Conservation (phyloP, 2,329 filamentous ascomycete genomes). For the Cladosporium sp. region DNA sequence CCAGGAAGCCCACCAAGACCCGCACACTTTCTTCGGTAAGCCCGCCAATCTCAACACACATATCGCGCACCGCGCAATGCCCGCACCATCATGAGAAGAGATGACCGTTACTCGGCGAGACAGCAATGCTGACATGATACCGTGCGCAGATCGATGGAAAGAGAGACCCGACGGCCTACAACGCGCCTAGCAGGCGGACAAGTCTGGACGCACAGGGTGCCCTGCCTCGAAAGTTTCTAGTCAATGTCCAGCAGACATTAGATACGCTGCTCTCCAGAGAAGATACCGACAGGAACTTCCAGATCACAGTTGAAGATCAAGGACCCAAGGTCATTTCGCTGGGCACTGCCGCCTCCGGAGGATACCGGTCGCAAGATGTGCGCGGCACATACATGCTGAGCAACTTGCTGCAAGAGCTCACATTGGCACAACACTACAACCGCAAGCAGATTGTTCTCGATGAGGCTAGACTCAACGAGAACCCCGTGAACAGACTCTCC, state of each 20-base stretch:
- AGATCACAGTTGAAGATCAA: conserved; percentile 94
- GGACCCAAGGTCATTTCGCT: conserved; percentile 88
- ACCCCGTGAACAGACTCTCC: conserved; percentile 81
- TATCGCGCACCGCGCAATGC: conserved; percentile 9
- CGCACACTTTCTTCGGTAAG: conserved; percentile 53
- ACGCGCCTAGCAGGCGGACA: conserved; percentile 54
- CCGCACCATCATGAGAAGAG: conserved; percentile 9
- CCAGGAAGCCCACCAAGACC: conserved; percentile 41
- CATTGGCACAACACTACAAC: conserved; percentile 83
- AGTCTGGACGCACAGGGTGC: conserved; percentile 63
- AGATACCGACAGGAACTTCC: conserved; percentile 89
- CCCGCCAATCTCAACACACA: conserved; percentile 9
- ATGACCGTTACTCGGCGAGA: neutral
- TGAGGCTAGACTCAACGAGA: conserved; percentile 86
- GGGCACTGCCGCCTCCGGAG: conserved; percentile 78
- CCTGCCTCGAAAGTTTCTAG: conserved; percentile 70
- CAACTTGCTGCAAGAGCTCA: conserved; percentile 91
- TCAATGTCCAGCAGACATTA: conserved; percentile 79
- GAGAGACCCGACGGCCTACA: conserved; percentile 12
- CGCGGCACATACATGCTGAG: conserved; percentile 96
- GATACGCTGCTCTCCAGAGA: conserved; percentile 74
- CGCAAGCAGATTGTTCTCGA: conserved; percentile 86
- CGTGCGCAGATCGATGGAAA: conserved; percentile 14
- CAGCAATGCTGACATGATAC: neutral
- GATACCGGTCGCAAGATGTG: conserved; percentile 81